Base-by-base conservation (phyloP, 371 early-diverging fungal genomes). In the Mucor plumbeus region DNA sequence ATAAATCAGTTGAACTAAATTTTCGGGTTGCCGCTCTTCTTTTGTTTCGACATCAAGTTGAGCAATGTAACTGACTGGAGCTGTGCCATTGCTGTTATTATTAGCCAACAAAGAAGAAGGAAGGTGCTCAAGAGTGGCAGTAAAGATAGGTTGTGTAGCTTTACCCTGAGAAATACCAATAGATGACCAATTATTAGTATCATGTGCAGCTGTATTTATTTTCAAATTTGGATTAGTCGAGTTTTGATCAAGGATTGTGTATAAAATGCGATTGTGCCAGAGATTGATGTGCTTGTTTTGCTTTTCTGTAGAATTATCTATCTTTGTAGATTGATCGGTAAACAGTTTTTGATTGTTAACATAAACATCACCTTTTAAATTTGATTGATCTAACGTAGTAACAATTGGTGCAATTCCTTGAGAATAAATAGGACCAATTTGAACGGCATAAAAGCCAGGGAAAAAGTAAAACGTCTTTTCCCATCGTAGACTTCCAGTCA, bases 391-490 rank as follows among this genome's bases (percentile, higher is more conserved):
- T 38, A 75, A 44, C 5, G 71, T 71, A 19, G 75, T 71, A 14
- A 68, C 47, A 33, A 75, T 55, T 17, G 61, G 39, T 4, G 58
- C 54, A 0, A 1, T 26, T 9, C 34, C 15, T 17, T 62, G 47
- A 11, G 17, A 19, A 40, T 43, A 19, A 13, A 76, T 61, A 8
- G 66, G 36, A 1, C 63, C 61, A 34, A 73, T 59, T 31, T 73
- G 70, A 8, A 77, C 77, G 21, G 64, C 77, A 47, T 77, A 77
- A 34, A 65, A 65, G 3, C 65, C 66, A 5, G 65, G 61, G 41
- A 77, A 77, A 41, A 77, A 77, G 58, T 69, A 71, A 50, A 53
- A 74, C 3, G 72, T 69, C 57, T 77, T 77, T 65, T 74, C 63
- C 74, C 74, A 77, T 0, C 26, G 33, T 10, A 66, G 55, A 2